Base-by-base conservation (phyloP, 1,284 basidiomycete genomes). In the Anthracocystis walkeri region DNA sequence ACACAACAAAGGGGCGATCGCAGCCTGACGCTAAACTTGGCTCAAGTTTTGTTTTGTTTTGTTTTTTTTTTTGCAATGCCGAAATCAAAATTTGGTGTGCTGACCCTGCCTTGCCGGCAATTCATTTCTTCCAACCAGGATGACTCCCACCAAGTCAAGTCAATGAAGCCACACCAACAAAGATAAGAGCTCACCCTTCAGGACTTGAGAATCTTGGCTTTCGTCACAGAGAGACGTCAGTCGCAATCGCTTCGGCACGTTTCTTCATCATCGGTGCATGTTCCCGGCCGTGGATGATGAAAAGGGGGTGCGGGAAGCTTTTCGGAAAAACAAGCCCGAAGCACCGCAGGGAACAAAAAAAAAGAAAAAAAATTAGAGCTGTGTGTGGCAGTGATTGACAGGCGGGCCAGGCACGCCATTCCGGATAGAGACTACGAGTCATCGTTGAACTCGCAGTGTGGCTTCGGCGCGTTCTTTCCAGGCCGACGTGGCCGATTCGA, bases 381-480 rank as follows among this genome's bases (percentile, higher is more conserved):
- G 51, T 53, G 18, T 40, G 23, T 46, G 51, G 23, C 35, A 25
- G 38, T 41, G 23, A 25, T 8, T 25, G 38, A 41, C 48, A 31
- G n/a, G 23, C 52, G 40, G 52, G 27, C 40, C 52, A 54, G 52
- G 52, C 52, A 54, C 52, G 52, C 52, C 38, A 52, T 52, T 35
- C 18, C 25, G 40, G 27, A 54, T 42, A n/a, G 29, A 54, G 2
- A 18, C 4, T 29, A 27, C 52, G 52, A 54, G 52, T 54, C 52
- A 54, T 54, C n/a, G n/a, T n/a, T n/a, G n/a, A n/a, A n/a, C n/a
- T n/a, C n/a, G n/a, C n/a, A n/a, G n/a, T n/a, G n/a, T n/a, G n/a
- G n/a, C 29, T 29, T 29, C 29, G 29, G 29, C 29, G 29, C 29
- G 29, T 29, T 21, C 33, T 25, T 50, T n/a, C n/a, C 29, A 7